Percentiles rank a stretch among this genome's conserved stretches.
Conservation (phyloP, 495 filamentous ascomycete genomes). For the Talaromyces ruber region DNA sequence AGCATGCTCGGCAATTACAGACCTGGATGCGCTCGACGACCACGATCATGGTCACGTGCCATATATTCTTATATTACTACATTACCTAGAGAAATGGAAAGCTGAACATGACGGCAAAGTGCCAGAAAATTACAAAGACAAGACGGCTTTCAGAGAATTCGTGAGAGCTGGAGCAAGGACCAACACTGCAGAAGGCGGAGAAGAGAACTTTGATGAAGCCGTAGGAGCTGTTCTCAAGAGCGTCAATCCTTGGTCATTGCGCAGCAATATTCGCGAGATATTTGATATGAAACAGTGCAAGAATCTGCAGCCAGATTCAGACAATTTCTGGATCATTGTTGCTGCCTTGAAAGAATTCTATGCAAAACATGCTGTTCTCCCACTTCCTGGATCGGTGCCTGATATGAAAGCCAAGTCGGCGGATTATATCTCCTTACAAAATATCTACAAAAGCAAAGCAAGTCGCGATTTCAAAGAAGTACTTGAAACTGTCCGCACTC, state of each 20-base stretch:
- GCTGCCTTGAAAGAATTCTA: constrained; percentile 73
- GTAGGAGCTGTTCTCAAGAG: constrained; percentile 79
- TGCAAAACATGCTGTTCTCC: constrained; percentile 57
- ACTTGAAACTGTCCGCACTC: constrained; percentile 51
- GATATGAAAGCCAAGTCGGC: constrained; percentile 97
- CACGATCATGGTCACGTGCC: constrained; percentile 91
- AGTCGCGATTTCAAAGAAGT: constrained; percentile 74
- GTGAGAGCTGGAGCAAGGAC: constrained; percentile 59
- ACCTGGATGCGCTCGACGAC: constrained; percentile 63
- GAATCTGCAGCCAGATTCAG: constrained; percentile 29
- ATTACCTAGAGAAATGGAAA: constrained; percentile 85
- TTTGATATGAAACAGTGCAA: constrained; percentile 59
- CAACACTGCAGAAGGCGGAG: constrained; percentile 74
- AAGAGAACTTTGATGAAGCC: constrained; percentile 97
- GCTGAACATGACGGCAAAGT: constrained; percentile 55
- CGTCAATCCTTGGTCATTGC: constrained; percentile 56
- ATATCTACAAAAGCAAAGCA: constrained; percentile 87
- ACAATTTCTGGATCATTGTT: constrained; percentile 84
- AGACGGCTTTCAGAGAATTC: constrained; percentile 67
- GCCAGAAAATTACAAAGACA: constrained; percentile 76
- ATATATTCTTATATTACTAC: constrained; percentile 73
- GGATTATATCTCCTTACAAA: constrained; percentile 88
- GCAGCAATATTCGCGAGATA: constrained; percentile 63
- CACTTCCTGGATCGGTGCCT: constrained; percentile 78
- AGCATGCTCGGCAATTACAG: constrained; percentile 49